These are phyloP conservation scores for Cinnamomum micranthum DNA, from an alignment of 164 flowering plant genomes.

Conservation along the genomic window DNA sequence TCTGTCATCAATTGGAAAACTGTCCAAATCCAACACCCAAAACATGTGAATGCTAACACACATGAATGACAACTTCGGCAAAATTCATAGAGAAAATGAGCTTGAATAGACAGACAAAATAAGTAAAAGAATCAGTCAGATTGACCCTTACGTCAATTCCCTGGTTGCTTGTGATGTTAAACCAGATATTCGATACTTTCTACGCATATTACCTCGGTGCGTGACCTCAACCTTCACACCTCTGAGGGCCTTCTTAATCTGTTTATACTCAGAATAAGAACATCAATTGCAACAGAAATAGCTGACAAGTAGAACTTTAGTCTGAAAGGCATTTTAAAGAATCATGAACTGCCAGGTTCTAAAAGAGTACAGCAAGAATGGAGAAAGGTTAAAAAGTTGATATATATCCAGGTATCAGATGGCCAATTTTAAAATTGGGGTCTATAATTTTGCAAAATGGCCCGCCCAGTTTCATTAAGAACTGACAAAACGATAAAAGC, in stretches of 20 bases:
- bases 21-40: slow-evolving; percentile 11
- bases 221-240: slow-evolving; percentile 85
- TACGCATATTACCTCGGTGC: slow-evolving; percentile 73
- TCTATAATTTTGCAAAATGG: too few species aligned
- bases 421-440: too few species aligned
- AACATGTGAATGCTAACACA: neutral
- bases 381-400: too few species aligned
- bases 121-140: neutral
- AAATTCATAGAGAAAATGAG: neutral
- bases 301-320: too few species aligned
- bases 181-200: slow-evolving; percentile 79
- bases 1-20: slow-evolving; percentile 80
- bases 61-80: neutral
- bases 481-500: too few species aligned
- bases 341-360: too few species aligned
- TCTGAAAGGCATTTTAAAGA: too few species aligned
- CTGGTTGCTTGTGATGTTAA: slow-evolving; percentile 70
- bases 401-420: too few species aligned
- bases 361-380: too few species aligned
- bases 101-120: neutral
- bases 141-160: slow-evolving; percentile 63
- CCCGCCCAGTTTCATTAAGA: too few species aligned
- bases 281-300: neutral
- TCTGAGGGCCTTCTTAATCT: slow-evolving; percentile 81
- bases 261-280: slow-evolving; percentile 1